Percentiles rank a stretch among this genome's conserved stretches.
phyloP scores from a whole-genome alignment of 768 basidiomycete genomes.

The Tylopilus sp. region DNA sequence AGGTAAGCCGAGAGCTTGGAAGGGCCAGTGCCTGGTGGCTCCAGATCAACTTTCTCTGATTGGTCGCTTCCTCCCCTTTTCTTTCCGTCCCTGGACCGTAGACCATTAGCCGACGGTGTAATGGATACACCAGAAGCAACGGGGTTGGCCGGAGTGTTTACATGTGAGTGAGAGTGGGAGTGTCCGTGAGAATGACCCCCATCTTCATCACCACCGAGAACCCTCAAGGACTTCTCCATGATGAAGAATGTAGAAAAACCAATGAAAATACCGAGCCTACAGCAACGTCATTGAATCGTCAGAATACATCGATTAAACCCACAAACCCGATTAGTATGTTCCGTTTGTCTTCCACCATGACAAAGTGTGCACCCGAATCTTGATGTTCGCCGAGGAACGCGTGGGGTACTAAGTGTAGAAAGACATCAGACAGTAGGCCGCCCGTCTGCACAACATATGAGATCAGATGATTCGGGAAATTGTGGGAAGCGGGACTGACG shows the following conservation, averaged over 20 bases:
- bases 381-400: constrained; percentile 88
- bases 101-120: constrained; percentile 40
- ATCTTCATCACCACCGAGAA: constrained; percentile 60
- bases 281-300: constrained; percentile 8
- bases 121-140: constrained; percentile 48
- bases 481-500: constrained; percentile 40
- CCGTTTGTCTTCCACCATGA: constrained; percentile 87
- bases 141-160: constrained; percentile 26
- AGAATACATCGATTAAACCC: constrained; percentile 1
- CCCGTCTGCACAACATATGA: constrained; percentile 56
- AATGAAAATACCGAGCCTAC: constrained; percentile 73
- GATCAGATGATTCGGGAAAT: constrained; percentile 14
- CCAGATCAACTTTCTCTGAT: constrained; percentile 24
- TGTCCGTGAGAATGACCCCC: constrained; percentile 50
- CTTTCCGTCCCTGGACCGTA: constrained; percentile 45
- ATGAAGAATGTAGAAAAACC: constrained; percentile 91
- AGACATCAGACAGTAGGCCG: constrained; percentile 89
- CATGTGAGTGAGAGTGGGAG: constrained; percentile 56
- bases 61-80: constrained; percentile 14
- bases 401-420: constrained; percentile 88
- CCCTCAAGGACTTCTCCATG: constrained; percentile 89
- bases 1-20: constrained; percentile 89
- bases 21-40: constrained; percentile 43
- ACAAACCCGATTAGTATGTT: constrained; percentile 86
- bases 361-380: constrained; percentile 65